Conservation (phyloP, 83 land plant species). For the Picea abies region DNA sequence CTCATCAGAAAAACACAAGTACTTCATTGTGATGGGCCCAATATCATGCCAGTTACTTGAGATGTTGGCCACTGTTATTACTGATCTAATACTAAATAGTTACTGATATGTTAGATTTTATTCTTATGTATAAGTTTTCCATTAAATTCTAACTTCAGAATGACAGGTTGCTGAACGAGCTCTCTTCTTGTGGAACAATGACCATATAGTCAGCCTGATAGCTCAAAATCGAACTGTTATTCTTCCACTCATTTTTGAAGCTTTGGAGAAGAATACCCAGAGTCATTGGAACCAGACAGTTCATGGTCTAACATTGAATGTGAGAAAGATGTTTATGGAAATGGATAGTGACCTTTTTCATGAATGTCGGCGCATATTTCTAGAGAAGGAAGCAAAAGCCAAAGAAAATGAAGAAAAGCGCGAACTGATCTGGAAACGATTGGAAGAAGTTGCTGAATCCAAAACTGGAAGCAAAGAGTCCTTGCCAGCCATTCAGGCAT, state of each 20-base stretch:
- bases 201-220: conserved; percentile 59
- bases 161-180: conserved; percentile 76
- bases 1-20: too few relatives aligned
- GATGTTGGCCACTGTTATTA: too few relatives aligned
- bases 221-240: conserved; percentile 61
- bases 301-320: conserved; percentile 60
- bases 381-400: conserved; percentile 41
- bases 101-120: neutral
- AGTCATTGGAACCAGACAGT: conserved; percentile 75
- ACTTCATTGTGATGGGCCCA: too few relatives aligned
- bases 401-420: conserved; percentile 48
- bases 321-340: conserved; percentile 69
- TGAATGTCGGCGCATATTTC: conserved; percentile 49
- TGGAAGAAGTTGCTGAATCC: conserved; percentile 44
- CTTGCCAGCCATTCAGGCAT: conserved; percentile 2
- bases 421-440: conserved; percentile 53
- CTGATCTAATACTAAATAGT: neutral
- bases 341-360: conserved; percentile 71
- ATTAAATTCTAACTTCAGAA: conserved; percentile 7
- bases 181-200: conserved; percentile 70
- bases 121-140: neutral
- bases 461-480: conserved; percentile 17
- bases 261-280: conserved; percentile 61
- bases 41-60: too few relatives aligned
- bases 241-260: conserved; percentile 58